Evolutionary conservation across 305 asterid species (phyloP), one percentile per base, ranked within the genome.

Genomic region (Fraxinus greggii): DNA sequence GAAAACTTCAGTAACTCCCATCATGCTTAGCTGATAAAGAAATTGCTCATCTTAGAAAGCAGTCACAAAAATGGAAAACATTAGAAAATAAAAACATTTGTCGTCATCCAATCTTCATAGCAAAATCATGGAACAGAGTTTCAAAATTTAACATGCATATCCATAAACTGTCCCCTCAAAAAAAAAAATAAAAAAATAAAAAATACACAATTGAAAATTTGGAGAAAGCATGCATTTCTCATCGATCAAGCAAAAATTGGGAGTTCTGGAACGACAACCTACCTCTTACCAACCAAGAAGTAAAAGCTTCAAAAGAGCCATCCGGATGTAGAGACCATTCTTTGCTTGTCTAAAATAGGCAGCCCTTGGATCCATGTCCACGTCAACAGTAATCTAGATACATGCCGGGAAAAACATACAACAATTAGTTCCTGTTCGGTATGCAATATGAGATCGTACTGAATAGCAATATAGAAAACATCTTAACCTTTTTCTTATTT

Each of bases 271-370:
- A 54, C 0, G 63, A 54, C 63, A 15, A 17, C 63, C 24, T 5
- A 54, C 24, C 63, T 79, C 79, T 86, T 85, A 95, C 95, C 98
- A 91, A 65, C 96, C 99, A 87, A 90, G 89, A 81, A 95, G 97
- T 77, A 95, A 76, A 61, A 92, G 93, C 97, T 95, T 95, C 86
- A 92, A 83, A 31, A 95, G 91, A 59, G 97, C 97, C 99, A 95
- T 92, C 33, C 95, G 88, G 45, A 93, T 92, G 83, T 88, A 93
- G 23, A 95, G 95, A 32, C 98, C 97, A 79, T 95, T 94, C 91
- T 94, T 92, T 0, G 97, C 99, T 91, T 95, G 98, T 84, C 99
- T 89, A 79, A 92, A 95, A 85, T 95, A 94, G 19, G 98, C 96
- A 79, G 97, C 99, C 88, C 97, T 90, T 61, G 96, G 92, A 90